These are phyloP conservation scores for Pulveroboletus sp. DNA, from an alignment of 768 basidiomycete species.

Conservation along the genomic window DNA sequence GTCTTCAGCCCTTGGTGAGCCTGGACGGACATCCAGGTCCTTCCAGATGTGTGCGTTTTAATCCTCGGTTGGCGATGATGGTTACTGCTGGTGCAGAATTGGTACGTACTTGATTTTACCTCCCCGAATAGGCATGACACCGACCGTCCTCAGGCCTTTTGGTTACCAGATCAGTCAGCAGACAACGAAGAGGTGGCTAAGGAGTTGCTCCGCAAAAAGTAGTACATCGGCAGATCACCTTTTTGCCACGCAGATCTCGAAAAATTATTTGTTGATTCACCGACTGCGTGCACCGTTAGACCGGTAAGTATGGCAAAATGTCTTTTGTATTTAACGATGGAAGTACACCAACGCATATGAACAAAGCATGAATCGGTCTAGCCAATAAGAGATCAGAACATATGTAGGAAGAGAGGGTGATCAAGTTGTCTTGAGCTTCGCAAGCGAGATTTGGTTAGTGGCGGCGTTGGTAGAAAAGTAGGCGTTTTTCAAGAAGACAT, in stretches of 20 bases:
- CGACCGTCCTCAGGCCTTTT: slow-evolving; percentile 48
- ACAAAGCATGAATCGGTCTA: slow-evolving; percentile 4
- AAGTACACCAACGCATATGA: neutral
- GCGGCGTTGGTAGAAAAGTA: slow-evolving; percentile 63
- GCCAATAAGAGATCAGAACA: neutral
- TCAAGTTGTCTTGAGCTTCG: slow-evolving; percentile 41
- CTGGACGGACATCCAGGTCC: slow-evolving; percentile 83
- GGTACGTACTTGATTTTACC: slow-evolving; percentile 41
- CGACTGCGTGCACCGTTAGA: neutral
- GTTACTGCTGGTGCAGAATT: slow-evolving; percentile 78
- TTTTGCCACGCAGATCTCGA: neutral
- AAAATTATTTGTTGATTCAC: neutral
- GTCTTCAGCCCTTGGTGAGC: slow-evolving; percentile 44
- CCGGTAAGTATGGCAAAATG: neutral
- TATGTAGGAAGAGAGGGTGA: neutral
- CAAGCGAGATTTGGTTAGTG: slow-evolving; percentile 56
- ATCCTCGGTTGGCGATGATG: slow-evolving; percentile 87
- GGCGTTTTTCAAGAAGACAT: slow-evolving; percentile 74
- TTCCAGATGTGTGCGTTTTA: slow-evolving; percentile 82
- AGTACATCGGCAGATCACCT: neutral
- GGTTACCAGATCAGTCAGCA: slow-evolving; percentile 62
- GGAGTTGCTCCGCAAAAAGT: slow-evolving; percentile 58
- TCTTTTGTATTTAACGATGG: neutral
- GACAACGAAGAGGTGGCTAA: slow-evolving; percentile 70
- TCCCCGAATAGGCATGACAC: neutral